These are phyloP conservation scores for Coemansia sp. DNA, from an alignment of 192 early-diverging fungal species.

Conservation along the genomic window DNA sequence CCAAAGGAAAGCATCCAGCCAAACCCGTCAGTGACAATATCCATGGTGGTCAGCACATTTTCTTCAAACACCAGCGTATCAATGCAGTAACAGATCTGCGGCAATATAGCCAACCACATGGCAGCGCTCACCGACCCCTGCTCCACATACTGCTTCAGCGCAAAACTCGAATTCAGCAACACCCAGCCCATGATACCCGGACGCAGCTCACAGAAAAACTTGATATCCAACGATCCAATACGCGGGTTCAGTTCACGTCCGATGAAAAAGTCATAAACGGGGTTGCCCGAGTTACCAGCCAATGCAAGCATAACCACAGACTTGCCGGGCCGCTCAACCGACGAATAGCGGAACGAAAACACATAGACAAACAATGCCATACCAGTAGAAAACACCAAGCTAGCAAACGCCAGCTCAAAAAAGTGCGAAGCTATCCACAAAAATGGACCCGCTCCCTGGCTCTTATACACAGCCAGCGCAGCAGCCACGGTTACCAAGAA, in stretches of 20 bases:
- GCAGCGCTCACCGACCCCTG: slow-evolving; percentile 67
- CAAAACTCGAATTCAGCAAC: slow-evolving; percentile 72
- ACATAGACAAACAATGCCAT: slow-evolving; percentile 72
- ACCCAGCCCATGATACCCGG: slow-evolving; percentile 93
- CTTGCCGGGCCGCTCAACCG: slow-evolving; percentile 3
- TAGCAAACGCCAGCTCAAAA: slow-evolving; percentile 66
- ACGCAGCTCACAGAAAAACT: slow-evolving; percentile 90
- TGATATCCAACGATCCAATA: slow-evolving; percentile 78
- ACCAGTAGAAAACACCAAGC: slow-evolving; percentile 60
- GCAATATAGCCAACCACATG: slow-evolving; percentile 71
- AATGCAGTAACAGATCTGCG: slow-evolving; percentile 80
- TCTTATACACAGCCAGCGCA: slow-evolving; percentile 36
- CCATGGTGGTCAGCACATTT: slow-evolving; percentile 94
- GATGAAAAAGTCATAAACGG: slow-evolving; percentile 91
- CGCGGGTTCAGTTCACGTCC: slow-evolving; percentile 96
- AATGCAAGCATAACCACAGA: slow-evolving; percentile 65
- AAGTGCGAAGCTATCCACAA: slow-evolving; percentile 82
- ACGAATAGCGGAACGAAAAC: slow-evolving; percentile 61
- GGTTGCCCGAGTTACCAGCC: slow-evolving; percentile 90
- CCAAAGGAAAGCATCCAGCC: slow-evolving; percentile 84
- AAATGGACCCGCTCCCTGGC: slow-evolving; percentile 59
- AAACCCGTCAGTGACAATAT: slow-evolving; percentile 97
- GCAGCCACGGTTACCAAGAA: slow-evolving; percentile 52
- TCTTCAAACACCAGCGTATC: slow-evolving; percentile 69
- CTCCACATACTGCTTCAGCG: slow-evolving; percentile 67